Conservation (phyloP, 768 basidiomycete genomes). For the Tephrocybe sp. region DNA sequence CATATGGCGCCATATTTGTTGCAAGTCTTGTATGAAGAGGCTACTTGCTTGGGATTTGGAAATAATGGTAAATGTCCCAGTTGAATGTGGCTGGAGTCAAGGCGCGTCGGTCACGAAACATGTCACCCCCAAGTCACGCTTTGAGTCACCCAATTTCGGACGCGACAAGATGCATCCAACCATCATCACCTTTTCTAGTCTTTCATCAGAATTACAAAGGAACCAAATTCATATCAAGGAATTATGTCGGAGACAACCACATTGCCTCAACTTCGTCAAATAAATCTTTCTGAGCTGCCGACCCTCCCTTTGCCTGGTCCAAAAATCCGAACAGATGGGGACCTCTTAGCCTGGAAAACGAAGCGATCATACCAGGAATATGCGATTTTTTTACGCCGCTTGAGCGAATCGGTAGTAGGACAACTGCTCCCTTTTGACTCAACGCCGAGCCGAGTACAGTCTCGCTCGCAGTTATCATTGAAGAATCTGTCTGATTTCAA, state of each 20-base stretch:
- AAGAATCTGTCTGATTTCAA: slow-evolving; percentile 4
- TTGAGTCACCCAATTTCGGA: slow-evolving; percentile 3
- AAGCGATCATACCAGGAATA: slow-evolving; percentile 76
- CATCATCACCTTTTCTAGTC: neutral
- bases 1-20: slow-evolving; percentile 56
- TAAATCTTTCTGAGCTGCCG: slow-evolving; percentile 20
- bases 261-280: slow-evolving; percentile 26
- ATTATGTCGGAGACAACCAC: slow-evolving; percentile 7
- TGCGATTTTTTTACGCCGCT: slow-evolving; percentile 68
- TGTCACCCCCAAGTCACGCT: slow-evolving; percentile 9
- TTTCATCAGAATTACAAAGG: neutral
- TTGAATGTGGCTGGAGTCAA: neutral
- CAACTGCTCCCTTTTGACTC: slow-evolving; percentile 46
- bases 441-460: slow-evolving; percentile 33
- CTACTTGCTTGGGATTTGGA: neutral
- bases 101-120: slow-evolving; percentile 19
- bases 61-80: neutral
- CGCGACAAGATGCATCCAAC: neutral
- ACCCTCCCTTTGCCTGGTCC: slow-evolving; percentile 34
- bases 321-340: slow-evolving; percentile 71
- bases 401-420: slow-evolving; percentile 80
- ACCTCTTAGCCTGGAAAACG: slow-evolving; percentile 70
- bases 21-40: neutral
- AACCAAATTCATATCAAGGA: too few relatives aligned
- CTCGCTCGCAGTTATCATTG: neutral